Evolutionary conservation across 139 green algal genomes (phyloP), one percentile per base, ranked within the genome.

Genomic region (Chlorella vulgaris): DNA sequence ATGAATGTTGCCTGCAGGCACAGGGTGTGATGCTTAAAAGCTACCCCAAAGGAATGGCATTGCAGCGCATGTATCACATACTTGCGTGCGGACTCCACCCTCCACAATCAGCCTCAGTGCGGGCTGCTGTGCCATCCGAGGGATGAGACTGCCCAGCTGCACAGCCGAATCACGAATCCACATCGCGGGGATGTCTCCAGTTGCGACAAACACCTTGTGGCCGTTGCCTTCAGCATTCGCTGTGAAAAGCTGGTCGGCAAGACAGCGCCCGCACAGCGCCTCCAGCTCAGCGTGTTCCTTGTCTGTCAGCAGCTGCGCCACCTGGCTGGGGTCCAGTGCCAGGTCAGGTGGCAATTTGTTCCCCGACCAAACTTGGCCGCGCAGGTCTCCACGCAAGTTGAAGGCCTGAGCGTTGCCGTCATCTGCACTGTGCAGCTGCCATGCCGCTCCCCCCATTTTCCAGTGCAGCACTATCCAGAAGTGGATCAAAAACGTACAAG

Each of bases 1-100:
- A 93, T 92, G 69, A 88, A 92, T 78, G 84, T 91, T 21, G 89
- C 81, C 66, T 86, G 81, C n/a, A n/a, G n/a, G n/a, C n/a, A n/a
- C n/a, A n/a, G n/a, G n/a, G n/a, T n/a, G n/a, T n/a, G n/a, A n/a
- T n/a, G n/a, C n/a, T n/a, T n/a, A n/a, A n/a, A n/a, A n/a, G n/a
- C n/a, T n/a, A n/a, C n/a, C n/a, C n/a, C n/a, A n/a, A n/a, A n/a
- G n/a, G n/a, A n/a, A n/a, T n/a, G n/a, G n/a, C n/a, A n/a, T n/a
- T n/a, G n/a, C n/a, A n/a, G n/a, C n/a, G n/a, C n/a, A n/a, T n/a
- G n/a, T n/a, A n/a, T n/a, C n/a, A 7, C 35, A 3, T n/a, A 66
- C 74, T 80, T 88, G 85, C 10, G 83, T 81, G 8, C 73, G 43
- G 18, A 87, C 81, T 33, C 80, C 50, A 40, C 86, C 86, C 66